phyloP scores from a whole-genome alignment of 1,139 yeast genomes.

The Geotrichum histeridarum region DNA sequence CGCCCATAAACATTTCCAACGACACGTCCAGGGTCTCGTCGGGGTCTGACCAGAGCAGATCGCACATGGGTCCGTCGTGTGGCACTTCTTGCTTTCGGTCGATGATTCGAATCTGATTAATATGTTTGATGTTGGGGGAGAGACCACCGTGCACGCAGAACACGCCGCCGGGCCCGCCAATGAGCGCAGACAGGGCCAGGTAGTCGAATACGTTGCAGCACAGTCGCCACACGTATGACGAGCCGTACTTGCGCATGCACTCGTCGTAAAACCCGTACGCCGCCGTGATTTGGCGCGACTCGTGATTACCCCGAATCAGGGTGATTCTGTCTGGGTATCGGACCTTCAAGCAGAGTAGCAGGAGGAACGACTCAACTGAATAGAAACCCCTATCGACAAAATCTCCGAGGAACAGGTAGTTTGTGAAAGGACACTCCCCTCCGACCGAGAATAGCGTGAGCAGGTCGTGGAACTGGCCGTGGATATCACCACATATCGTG shows the following conservation, averaged over 20 bases:
- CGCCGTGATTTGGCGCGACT: conserved; percentile 94
- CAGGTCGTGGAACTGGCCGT: conserved; percentile 92
- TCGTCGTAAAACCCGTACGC: conserved; percentile 98
- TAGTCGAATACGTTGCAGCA: conserved; percentile 82
- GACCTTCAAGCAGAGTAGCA: conserved; percentile 72
- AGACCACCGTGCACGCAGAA: conserved; percentile 97
- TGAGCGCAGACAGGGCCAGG: conserved; percentile 84
- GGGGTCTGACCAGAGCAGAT: conserved; percentile 94
- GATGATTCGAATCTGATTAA: conserved; percentile 78
- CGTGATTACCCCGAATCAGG: conserved; percentile 92
- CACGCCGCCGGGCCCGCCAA: conserved; percentile 68
- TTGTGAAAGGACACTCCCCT: conserved; percentile 76
- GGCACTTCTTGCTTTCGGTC: conserved; percentile 95
- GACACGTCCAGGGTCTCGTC: conserved; percentile 53
- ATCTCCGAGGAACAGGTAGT: conserved; percentile 72
- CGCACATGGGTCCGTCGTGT: conserved; percentile 99
- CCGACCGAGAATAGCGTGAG: conserved; percentile 77
- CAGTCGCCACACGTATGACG: conserved; percentile 85
- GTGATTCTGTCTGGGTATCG: conserved; percentile 95
- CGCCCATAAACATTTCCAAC: conserved; percentile 8
- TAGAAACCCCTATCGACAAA: conserved; percentile 95
- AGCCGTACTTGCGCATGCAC: conserved; percentile 88
- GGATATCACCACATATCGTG: conserved; percentile 95
- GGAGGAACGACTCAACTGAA: conserved; percentile 79
- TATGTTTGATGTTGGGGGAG: conserved; percentile 78